phyloP scores from a whole-genome alignment of 2,329 filamentous ascomycete species.

The Fusarium domesticum region DNA sequence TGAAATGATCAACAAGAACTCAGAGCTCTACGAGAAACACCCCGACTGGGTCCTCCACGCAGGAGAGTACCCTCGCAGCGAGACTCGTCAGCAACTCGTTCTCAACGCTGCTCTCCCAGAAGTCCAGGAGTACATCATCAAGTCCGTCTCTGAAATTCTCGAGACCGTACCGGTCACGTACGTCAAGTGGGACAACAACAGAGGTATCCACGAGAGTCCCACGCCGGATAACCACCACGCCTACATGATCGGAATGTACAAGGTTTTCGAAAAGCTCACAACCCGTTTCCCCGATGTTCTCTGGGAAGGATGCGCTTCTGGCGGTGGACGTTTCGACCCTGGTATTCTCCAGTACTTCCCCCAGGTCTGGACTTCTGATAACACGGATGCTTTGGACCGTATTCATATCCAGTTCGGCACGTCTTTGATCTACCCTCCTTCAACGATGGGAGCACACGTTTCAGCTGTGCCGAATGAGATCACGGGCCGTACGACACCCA shows the following conservation, averaged over 20 bases:
- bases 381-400: constrained; percentile 61
- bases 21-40: constrained; percentile 57
- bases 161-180: constrained; percentile 54
- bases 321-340: constrained; percentile 62
- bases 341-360: constrained; percentile 64
- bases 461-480: constrained; percentile 58
- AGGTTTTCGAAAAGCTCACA: constrained; percentile 58
- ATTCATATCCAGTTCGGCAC: constrained; percentile 63
- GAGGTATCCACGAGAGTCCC: constrained; percentile 59
- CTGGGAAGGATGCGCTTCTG: constrained; percentile 65
- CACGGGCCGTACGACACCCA: constrained; percentile 52
- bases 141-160: constrained; percentile 52
- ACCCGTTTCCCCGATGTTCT: constrained; percentile 58
- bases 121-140: constrained; percentile 62
- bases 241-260: constrained; percentile 64
- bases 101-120: constrained; percentile 59
- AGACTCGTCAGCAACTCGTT: constrained; percentile 57
- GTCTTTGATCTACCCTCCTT: constrained; percentile 59
- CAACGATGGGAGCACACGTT: constrained; percentile 64
- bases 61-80: constrained; percentile 53
- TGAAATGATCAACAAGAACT: constrained; percentile 65
- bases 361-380: constrained; percentile 63
- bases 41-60: constrained; percentile 63
- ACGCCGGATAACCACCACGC: constrained; percentile 52
- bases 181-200: constrained; percentile 68